Evolutionary conservation across 768 basidiomycete genomes (phyloP).

Genomic region (Pseudohyphozyma bogoriensis): DNA sequence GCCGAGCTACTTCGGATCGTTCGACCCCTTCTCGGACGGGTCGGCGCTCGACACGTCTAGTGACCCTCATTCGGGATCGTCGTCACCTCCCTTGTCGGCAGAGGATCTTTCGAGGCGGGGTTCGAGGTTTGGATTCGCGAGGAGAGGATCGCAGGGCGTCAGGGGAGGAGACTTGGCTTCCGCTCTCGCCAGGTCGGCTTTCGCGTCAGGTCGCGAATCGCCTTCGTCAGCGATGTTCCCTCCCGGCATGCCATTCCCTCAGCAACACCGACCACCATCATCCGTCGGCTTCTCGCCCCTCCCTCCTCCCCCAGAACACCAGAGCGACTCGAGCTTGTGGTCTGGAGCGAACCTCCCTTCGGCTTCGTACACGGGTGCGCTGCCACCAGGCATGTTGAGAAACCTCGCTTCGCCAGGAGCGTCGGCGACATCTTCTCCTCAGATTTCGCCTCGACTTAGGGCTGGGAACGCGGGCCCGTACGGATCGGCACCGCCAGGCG

Average conservation of each 20-base stretch:
- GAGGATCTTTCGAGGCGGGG: slow-evolving; percentile 24
- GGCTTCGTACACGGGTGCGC: neutral
- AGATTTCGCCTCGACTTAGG: slow-evolving; percentile 17
- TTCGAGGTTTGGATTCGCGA: slow-evolving; percentile 34
- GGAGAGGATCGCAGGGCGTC: slow-evolving; percentile 2
- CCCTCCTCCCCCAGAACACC: neutral
- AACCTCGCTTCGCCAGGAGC: slow-evolving; percentile 16
- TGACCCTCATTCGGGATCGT: slow-evolving; percentile 1
- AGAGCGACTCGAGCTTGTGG: neutral
- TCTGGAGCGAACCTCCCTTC: neutral
- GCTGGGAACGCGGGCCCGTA: neutral
- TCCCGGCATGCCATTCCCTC: slow-evolving; percentile 3
- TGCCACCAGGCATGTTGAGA: slow-evolving; percentile 18
- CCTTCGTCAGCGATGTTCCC: neutral
- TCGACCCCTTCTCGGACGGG: slow-evolving; percentile 33
- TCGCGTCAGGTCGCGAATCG: slow-evolving; percentile 2
- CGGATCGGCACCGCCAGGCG: neutral
- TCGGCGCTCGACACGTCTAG: neutral
- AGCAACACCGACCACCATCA: neutral
- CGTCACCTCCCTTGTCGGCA: slow-evolving; percentile 20
- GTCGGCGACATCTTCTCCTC: slow-evolving; percentile 17
- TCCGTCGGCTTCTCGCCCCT: neutral
- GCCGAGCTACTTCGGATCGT: slow-evolving; percentile 30
- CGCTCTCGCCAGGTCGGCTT: slow-evolving; percentile 7
- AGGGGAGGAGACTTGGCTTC: slow-evolving; percentile 6